These are phyloP conservation scores for Xylariaceae sp. DNA, from an alignment of 2,329 filamentous ascomycete genomes.

Conservation along the genomic window DNA sequence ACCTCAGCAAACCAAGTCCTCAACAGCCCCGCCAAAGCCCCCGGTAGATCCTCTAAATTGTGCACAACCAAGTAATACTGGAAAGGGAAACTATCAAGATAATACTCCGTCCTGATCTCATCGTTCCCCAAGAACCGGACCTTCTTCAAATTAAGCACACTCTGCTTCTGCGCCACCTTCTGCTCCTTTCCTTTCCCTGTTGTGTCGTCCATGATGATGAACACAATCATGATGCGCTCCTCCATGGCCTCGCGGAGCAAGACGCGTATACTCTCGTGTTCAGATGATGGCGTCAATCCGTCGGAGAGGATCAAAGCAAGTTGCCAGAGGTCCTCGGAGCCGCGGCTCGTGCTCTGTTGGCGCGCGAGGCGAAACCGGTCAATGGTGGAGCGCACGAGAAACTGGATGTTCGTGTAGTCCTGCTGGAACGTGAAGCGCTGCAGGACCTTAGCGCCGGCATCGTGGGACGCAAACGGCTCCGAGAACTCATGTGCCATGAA, in stretches of 20 bases:
- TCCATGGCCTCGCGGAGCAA: conserved; percentile 85
- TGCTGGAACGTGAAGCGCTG: conserved; percentile 83
- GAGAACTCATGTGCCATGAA: conserved; percentile 84
- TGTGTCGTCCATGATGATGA: conserved; percentile 83
- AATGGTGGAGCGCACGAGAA: conserved; percentile 73
- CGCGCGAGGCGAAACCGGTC: conserved; percentile 77
- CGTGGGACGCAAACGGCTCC: conserved; percentile 69
- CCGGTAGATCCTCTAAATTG: conserved; percentile 84
- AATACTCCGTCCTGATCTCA: conserved; percentile 78
- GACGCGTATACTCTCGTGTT: conserved; percentile 77
- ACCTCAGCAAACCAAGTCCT: conserved; percentile 92
- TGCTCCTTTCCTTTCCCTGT: conserved; percentile 35
- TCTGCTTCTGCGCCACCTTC: no score
- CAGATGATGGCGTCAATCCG: conserved; percentile 76
- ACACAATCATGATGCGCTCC: conserved; percentile 96
- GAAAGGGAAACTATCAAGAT: conserved; percentile 95
- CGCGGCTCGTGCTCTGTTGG: conserved; percentile 49
- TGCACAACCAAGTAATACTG: conserved; percentile 94
- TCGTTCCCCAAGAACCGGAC: conserved; percentile 68
- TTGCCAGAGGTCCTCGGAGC: conserved; percentile 80
- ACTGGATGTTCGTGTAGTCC: conserved; percentile 77
- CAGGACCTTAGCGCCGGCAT: conserved; percentile 79
- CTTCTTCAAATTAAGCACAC: conserved; percentile 84
- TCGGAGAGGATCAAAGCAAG: conserved; percentile 90
- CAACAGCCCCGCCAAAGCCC: conserved; percentile 79